These are phyloP conservation scores for Pestalotiopsis sp. DNA, from an alignment of 2,329 filamentous ascomycete genomes.

Conservation along the genomic window DNA sequence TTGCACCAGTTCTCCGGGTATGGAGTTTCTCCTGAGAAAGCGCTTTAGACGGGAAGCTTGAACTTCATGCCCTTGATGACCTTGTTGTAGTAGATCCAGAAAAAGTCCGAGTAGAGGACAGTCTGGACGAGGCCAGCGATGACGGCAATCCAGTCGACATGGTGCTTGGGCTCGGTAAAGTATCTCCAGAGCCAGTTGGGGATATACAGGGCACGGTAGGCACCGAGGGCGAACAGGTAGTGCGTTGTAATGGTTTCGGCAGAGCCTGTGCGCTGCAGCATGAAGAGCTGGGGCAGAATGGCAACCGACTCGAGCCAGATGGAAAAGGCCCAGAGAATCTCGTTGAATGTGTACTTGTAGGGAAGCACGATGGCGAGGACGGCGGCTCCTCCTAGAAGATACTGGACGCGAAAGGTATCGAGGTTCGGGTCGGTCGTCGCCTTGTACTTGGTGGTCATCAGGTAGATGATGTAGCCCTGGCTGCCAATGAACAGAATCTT, in stretches of 20 bases:
- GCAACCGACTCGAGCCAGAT: constrained; percentile 98
- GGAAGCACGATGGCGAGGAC: constrained; percentile 82
- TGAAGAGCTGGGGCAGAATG: constrained; percentile 95
- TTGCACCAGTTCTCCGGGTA: neutral
- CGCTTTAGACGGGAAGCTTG: constrained; percentile 73
- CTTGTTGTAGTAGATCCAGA: constrained; percentile 99
- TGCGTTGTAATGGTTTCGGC: constrained; percentile 99
- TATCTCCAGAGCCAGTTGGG: constrained; percentile 98
- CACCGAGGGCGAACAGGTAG: constrained; percentile 91
- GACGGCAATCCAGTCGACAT: constrained; percentile 82
- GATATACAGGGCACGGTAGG: constrained; percentile 93
- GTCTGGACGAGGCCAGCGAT: constrained; percentile 92
- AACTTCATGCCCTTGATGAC: constrained; percentile 88
- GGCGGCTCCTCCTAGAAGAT: constrained; percentile 81
- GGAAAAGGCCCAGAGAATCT: constrained; percentile 96
- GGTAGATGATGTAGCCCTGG: constrained; percentile 92
- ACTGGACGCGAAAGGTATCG: constrained; percentile 97
- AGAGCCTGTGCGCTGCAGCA: constrained; percentile 96
- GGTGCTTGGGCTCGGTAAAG: constrained; percentile 71
- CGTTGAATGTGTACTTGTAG: constrained; percentile 77
- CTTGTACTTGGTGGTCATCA: constrained; percentile 97
- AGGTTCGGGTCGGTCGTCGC: constrained; percentile 96
- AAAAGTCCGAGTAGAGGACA: constrained; percentile 96
- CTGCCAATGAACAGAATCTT: constrained; percentile 93
- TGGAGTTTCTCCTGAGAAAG: neutral